Conservation (phyloP, 768 basidiomycete genomes). For the Agrocybe chaxingu region DNA sequence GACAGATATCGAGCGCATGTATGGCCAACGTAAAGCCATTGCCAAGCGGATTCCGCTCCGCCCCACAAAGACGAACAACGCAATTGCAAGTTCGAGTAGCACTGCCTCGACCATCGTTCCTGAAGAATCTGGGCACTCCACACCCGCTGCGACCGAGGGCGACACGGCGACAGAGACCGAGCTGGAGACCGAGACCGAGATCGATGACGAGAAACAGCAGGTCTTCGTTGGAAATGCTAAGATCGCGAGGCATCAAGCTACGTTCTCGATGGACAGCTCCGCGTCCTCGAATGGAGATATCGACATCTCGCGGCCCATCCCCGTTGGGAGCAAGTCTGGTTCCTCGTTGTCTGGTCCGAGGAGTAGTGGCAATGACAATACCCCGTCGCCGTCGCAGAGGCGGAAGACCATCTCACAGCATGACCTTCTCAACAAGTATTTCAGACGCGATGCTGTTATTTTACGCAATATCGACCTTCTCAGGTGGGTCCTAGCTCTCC, state of each 20-base stretch:
- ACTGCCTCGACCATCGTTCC: slow-evolving; percentile 12
- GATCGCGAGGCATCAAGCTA: slow-evolving; percentile 26
- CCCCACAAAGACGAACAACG: slow-evolving; percentile 11
- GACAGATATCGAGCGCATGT: slow-evolving; percentile 88
- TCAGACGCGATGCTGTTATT: slow-evolving; percentile 82
- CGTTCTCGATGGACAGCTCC: slow-evolving; percentile 32
- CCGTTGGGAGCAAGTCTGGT: slow-evolving; percentile 2
- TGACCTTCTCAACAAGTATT: slow-evolving; percentile 87
- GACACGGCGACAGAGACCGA: slow-evolving; percentile 75
- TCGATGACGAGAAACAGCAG: slow-evolving; percentile 32
- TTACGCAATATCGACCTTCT: slow-evolving; percentile 81
- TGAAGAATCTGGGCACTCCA: slow-evolving; percentile 32
- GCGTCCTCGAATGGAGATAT: slow-evolving; percentile 22
- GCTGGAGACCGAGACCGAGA: slow-evolving; percentile 59
- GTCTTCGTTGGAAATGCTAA: background rate
- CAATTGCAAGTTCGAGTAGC: background rate
- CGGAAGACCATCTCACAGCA: slow-evolving; percentile 64
- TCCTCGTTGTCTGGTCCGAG: slow-evolving; percentile 4
- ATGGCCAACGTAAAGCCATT: slow-evolving; percentile 89
- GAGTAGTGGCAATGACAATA: background rate
- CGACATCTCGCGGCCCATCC: slow-evolving; percentile 8
- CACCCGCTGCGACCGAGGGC: slow-evolving; percentile 67
- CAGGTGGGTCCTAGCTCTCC: slow-evolving; percentile 47
- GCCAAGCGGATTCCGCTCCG: slow-evolving; percentile 75
- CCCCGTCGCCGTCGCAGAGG: slow-evolving; percentile 11